These are phyloP conservation scores for Solanum habrochaites DNA, from an alignment of 257 asterid species.

Conservation along the genomic window DNA sequence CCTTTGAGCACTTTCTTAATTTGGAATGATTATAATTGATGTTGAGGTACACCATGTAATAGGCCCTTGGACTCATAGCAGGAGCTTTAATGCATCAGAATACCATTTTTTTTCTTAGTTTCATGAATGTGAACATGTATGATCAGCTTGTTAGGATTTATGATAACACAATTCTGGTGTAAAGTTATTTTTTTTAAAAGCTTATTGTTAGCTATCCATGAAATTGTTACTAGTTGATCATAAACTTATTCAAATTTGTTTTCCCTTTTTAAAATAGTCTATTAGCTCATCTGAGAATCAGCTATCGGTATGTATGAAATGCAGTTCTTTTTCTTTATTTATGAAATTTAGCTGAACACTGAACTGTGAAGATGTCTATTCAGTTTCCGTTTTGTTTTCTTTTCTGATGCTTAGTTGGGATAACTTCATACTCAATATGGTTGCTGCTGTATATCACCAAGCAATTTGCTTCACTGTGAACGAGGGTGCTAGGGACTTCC, in stretches of 20 bases:
- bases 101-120: not conserved
- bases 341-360: not conserved
- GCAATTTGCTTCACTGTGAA: conserved; percentile 7
- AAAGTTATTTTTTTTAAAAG: not conserved
- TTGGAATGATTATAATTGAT: not conserved
- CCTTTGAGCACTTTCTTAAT: not conserved
- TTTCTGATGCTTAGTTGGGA: not conserved
- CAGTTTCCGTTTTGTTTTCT: not conserved
- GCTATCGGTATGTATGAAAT: not conserved
- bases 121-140: not conserved
- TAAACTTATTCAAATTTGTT: not conserved
- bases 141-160: not conserved
- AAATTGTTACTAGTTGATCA: not conserved
- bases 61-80: not conserved
- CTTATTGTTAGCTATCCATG: not conserved
- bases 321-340: not conserved
- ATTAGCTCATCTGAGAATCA: not conserved
- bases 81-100: not conserved
- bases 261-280: not conserved
- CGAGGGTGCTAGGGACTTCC: not conserved
- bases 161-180: not conserved
- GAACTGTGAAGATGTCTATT: not conserved
- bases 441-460: conserved; percentile 13
- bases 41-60: not conserved
- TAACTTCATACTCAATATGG: conserved; percentile 19